A percentile compares a stretch with the other conserved stretches of the same genome.
phyloP scores from a whole-genome alignment of 345 rosid genomes.

The Brassica napus region DNA sequence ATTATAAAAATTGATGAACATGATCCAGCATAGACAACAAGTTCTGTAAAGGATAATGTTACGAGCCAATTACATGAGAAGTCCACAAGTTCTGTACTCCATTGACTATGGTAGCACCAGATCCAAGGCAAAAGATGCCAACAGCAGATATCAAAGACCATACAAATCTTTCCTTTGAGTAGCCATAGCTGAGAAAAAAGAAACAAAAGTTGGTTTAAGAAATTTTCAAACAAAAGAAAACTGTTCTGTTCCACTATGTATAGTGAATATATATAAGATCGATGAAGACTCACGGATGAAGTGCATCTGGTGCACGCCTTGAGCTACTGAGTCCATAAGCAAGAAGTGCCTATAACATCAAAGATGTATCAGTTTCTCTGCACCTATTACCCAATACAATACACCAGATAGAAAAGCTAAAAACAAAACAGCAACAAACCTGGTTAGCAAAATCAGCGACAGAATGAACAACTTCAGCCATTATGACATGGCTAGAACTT shows the following conservation, averaged over 20 bases:
- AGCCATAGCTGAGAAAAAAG: slow-evolving; percentile 76
- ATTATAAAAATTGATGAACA: slow-evolving; percentile 27
- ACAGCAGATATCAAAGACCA: slow-evolving; percentile 99
- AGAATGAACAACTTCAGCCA: slow-evolving; percentile 95
- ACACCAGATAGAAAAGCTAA: too few species aligned
- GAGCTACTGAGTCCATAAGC: slow-evolving; percentile 97
- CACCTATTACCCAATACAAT: too few species aligned
- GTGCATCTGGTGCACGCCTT: slow-evolving; percentile 97
- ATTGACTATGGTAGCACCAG: slow-evolving; percentile 94
- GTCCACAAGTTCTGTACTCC: slow-evolving; percentile 92
- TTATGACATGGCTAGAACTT: slow-evolving; percentile 92
- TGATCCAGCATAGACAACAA: not conserved
- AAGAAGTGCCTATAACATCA: slow-evolving; percentile 75
- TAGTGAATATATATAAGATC: too few species aligned
- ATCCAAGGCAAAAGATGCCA: slow-evolving; percentile 96
- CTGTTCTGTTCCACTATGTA: not conserved
- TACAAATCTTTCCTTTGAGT: slow-evolving; percentile 96
- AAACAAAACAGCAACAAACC: slow-evolving; percentile 45
- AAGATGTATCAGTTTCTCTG: slow-evolving; percentile 48
- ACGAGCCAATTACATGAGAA: slow-evolving; percentile 52
- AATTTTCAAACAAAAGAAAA: slow-evolving; percentile 17
- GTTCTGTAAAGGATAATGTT: not conserved
- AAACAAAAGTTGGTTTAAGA: slow-evolving; percentile 25
- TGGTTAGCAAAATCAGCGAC: slow-evolving; percentile 96
- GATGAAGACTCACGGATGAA: slow-evolving; percentile 81